A percentile compares a stretch with the other conserved stretches of the same genome.
phyloP scores from a whole-genome alignment of 352 stramenopile genomes.

The Blastocystis sp. region DNA sequence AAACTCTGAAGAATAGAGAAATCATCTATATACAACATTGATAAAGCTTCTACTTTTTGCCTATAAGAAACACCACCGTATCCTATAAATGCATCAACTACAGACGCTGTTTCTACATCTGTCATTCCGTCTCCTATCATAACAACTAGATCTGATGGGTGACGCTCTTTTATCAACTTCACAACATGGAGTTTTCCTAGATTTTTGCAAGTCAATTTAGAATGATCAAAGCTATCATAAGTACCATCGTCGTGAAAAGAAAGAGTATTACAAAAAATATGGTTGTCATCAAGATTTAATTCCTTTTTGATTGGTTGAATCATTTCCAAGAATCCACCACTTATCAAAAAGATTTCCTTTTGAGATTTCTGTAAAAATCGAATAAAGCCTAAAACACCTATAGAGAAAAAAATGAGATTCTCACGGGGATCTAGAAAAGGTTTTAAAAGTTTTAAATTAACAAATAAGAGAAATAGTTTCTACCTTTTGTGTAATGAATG shows the following conservation, averaged over 20 bases:
- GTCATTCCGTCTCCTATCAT: slow-evolving; percentile 34
- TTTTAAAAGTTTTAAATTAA: not conserved
- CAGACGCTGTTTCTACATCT: slow-evolving; percentile 11
- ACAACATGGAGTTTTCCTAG: slow-evolving; percentile 1
- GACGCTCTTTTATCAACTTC: not conserved
- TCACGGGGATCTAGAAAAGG: not conserved
- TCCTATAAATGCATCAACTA: slow-evolving; percentile 22
- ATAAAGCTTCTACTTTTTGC: too few species aligned
- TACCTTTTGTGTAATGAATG: not conserved
- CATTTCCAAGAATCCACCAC: slow-evolving; percentile 17
- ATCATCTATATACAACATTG: too few species aligned
- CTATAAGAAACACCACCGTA: slow-evolving; percentile 20
- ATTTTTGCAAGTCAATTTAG: not conserved
- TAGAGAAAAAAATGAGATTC: not conserved
- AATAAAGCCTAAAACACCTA: slow-evolving; percentile 13
- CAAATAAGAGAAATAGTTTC: not conserved
- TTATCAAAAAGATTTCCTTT: slow-evolving; percentile 12
- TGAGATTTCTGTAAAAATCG: not conserved
- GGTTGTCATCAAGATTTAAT: not conserved
- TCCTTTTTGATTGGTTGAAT: not conserved
- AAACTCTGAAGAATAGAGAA: too few species aligned
- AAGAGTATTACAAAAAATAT: slow-evolving; percentile 26
- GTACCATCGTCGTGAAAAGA: slow-evolving; percentile 11
- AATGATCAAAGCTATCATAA: slow-evolving; percentile 7
- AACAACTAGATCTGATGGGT: not conserved